Percentiles rank a stretch among this genome's conserved stretches.
These are phyloP conservation scores for Cyathus striatus DNA, from an alignment of 768 basidiomycete species.

Conservation along the genomic window DNA sequence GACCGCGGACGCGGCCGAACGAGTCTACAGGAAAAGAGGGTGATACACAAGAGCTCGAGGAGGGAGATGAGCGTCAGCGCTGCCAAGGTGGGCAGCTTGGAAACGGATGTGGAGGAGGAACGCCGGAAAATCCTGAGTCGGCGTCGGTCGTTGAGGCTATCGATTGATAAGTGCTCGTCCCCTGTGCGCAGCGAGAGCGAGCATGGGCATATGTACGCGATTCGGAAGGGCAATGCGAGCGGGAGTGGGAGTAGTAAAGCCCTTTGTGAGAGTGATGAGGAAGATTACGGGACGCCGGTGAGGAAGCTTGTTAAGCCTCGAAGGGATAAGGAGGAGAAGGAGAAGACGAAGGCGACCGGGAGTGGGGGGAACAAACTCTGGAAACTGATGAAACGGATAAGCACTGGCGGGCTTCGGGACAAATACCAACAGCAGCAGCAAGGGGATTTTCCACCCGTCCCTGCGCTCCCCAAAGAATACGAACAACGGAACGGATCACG, in stretches of 20 bases:
- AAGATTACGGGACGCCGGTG: neutral
- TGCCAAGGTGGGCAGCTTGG: slow-evolving; percentile 9
- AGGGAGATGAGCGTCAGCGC: slow-evolving; percentile 3
- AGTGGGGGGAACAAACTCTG: slow-evolving; percentile 45
- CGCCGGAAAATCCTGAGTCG: slow-evolving; percentile 6
- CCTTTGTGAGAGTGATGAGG: neutral
- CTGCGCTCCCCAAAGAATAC: slow-evolving; percentile 48
- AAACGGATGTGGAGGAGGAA: slow-evolving; percentile 8
- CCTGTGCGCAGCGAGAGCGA: slow-evolving; percentile 1
- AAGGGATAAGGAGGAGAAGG: neutral
- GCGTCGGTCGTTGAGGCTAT: slow-evolving; percentile 22
- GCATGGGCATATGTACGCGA: neutral
- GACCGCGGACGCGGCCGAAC: slow-evolving; percentile 11
- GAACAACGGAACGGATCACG: neutral
- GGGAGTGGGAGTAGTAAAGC: neutral
- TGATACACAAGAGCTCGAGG: slow-evolving; percentile 1
- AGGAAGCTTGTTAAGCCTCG: neutral
- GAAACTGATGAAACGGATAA: slow-evolving; percentile 69
- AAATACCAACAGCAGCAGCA: slow-evolving; percentile 27
- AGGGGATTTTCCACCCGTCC: slow-evolving; percentile 47
- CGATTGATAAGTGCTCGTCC: slow-evolving; percentile 23
- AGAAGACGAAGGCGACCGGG: slow-evolving; percentile 1
- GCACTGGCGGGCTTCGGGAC: slow-evolving; percentile 58
- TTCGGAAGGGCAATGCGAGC: neutral
- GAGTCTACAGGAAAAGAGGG: slow-evolving; percentile 28